phyloP scores from a whole-genome alignment of 2,329 filamentous ascomycete genomes.

The Aschersonia sp. region DNA sequence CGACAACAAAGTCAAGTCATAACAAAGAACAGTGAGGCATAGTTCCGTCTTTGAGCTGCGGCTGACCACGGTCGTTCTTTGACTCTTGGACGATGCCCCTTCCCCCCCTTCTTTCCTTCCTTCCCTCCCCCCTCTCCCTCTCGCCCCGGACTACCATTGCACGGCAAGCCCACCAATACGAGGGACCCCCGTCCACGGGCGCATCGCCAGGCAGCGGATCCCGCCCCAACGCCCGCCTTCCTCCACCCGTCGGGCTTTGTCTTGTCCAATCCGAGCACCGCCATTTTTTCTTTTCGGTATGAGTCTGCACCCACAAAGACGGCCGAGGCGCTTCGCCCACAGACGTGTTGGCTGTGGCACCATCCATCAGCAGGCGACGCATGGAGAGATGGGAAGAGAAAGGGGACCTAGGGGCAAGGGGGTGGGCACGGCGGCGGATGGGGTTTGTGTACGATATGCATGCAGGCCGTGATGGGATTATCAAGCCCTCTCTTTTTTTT shows the following conservation, averaged over 20 bases:
- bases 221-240: not conserved
- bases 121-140: not conserved
- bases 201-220: not conserved
- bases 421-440: not conserved
- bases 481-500: not conserved
- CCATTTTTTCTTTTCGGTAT: not conserved
- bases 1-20: too few relatives aligned
- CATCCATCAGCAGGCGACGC: not conserved
- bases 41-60: not conserved
- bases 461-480: not conserved
- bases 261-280: not conserved
- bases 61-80: not conserved
- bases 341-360: not conserved
- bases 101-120: not conserved
- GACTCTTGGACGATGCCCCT: not conserved
- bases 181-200: not conserved
- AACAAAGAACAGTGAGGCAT: not conserved
- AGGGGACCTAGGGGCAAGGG: not conserved
- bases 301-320: too few relatives aligned
- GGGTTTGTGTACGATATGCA: not conserved
- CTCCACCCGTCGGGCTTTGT: not conserved
- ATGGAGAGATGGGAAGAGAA: not conserved
- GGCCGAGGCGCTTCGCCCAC: not conserved
- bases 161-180: not conserved
- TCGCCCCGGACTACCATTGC: not conserved